Conservation (phyloP, 2,329 filamentous ascomycete species). For the Colletotrichum cordylinicola region DNA sequence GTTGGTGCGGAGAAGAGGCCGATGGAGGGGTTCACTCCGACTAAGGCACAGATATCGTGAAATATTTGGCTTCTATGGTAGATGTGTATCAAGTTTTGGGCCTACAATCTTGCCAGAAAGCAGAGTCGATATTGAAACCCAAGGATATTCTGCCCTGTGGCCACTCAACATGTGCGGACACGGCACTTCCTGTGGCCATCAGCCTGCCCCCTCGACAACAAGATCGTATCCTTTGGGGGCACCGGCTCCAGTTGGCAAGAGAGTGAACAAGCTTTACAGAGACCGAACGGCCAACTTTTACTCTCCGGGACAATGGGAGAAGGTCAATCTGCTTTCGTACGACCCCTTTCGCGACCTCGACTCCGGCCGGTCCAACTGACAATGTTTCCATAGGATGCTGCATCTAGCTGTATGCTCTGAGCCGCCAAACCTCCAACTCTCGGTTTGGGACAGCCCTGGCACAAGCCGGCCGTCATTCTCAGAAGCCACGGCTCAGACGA, state of each 20-base stretch:
- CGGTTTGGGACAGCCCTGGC: conserved; percentile 23
- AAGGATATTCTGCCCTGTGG: neutral
- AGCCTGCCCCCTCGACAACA: conserved; percentile 15
- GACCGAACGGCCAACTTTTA: conserved; percentile 26
- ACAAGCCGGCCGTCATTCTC: conserved; percentile 20
- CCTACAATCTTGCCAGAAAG: fast-evolving
- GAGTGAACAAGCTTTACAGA: conserved; percentile 19
- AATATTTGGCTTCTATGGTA: neutral
- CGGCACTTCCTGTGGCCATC: neutral
- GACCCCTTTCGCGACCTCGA: neutral
- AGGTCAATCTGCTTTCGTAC: conserved; percentile 24
- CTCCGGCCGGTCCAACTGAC: neutral
- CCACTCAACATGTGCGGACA: conserved; percentile 3
- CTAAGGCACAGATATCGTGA: neutral
- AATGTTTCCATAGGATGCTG: neutral
- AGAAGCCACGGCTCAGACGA: conserved; percentile 19
- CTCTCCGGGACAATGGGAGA: conserved; percentile 27
- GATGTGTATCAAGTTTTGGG: neutral
- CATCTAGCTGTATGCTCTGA: conserved; percentile 19
- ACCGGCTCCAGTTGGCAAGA: conserved; percentile 10
- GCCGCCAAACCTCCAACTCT: conserved; percentile 18
- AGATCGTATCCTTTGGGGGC: conserved; percentile 5
- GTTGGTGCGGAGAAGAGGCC: neutral
- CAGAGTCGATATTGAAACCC: neutral
- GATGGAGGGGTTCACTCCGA: neutral